Evolutionary conservation across 305 asterid genomes (phyloP), one percentile per base, ranked within the genome.

Genomic region (Plantago coronopus): DNA sequence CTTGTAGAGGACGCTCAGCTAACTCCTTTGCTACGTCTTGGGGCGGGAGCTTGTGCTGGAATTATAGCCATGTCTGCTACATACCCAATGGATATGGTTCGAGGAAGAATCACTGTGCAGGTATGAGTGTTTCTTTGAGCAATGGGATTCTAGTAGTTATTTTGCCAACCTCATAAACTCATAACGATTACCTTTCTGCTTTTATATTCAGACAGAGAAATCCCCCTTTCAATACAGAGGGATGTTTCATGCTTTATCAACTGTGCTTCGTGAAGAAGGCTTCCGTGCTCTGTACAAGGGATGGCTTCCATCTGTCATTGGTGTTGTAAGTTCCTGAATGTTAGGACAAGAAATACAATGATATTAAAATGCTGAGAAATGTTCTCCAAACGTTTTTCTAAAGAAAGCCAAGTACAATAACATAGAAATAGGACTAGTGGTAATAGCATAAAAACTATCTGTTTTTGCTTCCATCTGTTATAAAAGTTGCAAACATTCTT

Each of bases 31-130:
- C 59, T 91, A 74, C 95, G 98, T 67, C 82, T 91, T 72, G 98
- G 91, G 61, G 98, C 98, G 55, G 98, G 98, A 72, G 98, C 98
- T 60, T 86, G 95, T 83, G 98, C 98, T 77, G 98, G 96, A 66
- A 91, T 91, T 74, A 81, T 91, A 76, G 98, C 96, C 72, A 91
- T 91, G 98, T 91, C 98, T 63, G 98, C 98, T 48, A 91, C 98
- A 43, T 91, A 91, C 81, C 98, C 98, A 25, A 83, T 91, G 95
- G 98, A 91, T 82, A 86, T 91, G 98, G 98, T 88, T 59, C 88
- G 98, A 47, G 98, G 98, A 66, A 84, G 97, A 74, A 65, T 91
- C 65, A 91, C 97, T 58, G 98, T 91, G 58, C 97, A 91, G 94
- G 98, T 88, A 79, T 25, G 58, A 49, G 48, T 53, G 54, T 66